These are phyloP conservation scores for Nakazawaea sp. DNA, from an alignment of 805 yeast species.

Conservation along the genomic window DNA sequence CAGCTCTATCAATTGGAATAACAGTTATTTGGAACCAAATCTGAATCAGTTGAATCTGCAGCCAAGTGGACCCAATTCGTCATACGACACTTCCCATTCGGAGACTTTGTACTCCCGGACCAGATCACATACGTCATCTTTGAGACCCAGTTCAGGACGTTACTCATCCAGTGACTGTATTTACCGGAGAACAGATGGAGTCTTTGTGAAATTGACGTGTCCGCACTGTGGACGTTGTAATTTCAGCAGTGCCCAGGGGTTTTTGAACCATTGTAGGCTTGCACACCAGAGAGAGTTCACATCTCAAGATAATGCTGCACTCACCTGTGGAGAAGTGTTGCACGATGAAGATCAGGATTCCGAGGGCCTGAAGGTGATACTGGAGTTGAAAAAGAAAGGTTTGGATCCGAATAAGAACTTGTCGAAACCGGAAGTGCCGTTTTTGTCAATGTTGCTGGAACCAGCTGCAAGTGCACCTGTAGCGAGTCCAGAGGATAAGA, in stretches of 20 bases:
- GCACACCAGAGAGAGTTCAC: constrained; percentile 68
- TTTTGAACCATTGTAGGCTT: constrained; percentile 67
- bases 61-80: not conserved
- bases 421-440: constrained; percentile 27
- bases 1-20: constrained; percentile 8
- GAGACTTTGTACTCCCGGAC: constrained; percentile 32
- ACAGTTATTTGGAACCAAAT: constrained; percentile 8
- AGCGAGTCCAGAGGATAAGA: not conserved
- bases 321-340: constrained; percentile 53
- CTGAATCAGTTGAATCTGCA: not conserved
- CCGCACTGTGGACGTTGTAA: constrained; percentile 60
- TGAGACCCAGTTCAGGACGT: constrained; percentile 42
- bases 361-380: constrained; percentile 34
- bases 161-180: constrained; percentile 39
- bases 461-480: constrained; percentile 2
- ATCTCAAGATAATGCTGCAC: constrained; percentile 70
- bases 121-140: constrained; percentile 39
- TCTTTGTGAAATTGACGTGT: constrained; percentile 62
- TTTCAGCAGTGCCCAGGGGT: constrained; percentile 76
- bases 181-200: constrained; percentile 64
- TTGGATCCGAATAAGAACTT: constrained; percentile 37
- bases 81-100: constrained; percentile 1
- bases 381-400: constrained; percentile 25
- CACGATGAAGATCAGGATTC: constrained; percentile 52
- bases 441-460: constrained; percentile 14